A percentile compares a stretch with the other conserved stretches of the same genome.
Evolutionary conservation across 306 rosid genomes (phyloP).

Genomic region (Delonix regia): DNA sequence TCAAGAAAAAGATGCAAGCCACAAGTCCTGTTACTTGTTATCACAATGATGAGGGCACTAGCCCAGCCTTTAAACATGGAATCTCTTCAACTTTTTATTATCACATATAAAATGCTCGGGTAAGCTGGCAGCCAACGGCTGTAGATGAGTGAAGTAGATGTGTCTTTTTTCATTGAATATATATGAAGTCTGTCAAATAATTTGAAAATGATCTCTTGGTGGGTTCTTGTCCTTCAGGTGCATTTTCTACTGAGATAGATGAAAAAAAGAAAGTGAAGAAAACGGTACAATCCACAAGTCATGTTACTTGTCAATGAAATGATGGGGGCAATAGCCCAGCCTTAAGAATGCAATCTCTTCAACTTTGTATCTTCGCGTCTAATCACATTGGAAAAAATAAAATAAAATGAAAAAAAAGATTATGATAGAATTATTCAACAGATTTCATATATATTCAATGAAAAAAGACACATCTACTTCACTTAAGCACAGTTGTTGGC

Average conservation of each 20-base stretch:
- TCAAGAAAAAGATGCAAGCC: no score
- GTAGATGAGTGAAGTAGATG: neutral
- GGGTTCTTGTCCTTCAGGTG: neutral
- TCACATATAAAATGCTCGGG: neutral
- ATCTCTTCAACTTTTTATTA: no score
- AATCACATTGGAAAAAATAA: neutral
- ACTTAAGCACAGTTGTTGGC: neutral
- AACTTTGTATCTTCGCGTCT: neutral
- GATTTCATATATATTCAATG: neutral
- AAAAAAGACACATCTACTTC: neutral
- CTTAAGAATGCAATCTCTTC: neutral
- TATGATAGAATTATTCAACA: neutral
- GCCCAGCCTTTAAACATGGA: no score
- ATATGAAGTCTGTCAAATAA: neutral
- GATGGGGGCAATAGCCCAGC: neutral
- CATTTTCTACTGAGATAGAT: neutral
- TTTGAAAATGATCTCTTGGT: no score
- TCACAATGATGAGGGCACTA: no score
- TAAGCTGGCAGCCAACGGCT: neutral
- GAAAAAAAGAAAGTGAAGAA: neutral
- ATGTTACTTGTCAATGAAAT: neutral
- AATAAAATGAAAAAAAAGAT: neutral
- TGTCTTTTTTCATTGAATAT: neutral
- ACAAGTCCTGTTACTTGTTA: no score
- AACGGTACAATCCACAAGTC: neutral